Conservation (phyloP, 495 filamentous ascomycete genomes). For the Penicillium soppii region DNA sequence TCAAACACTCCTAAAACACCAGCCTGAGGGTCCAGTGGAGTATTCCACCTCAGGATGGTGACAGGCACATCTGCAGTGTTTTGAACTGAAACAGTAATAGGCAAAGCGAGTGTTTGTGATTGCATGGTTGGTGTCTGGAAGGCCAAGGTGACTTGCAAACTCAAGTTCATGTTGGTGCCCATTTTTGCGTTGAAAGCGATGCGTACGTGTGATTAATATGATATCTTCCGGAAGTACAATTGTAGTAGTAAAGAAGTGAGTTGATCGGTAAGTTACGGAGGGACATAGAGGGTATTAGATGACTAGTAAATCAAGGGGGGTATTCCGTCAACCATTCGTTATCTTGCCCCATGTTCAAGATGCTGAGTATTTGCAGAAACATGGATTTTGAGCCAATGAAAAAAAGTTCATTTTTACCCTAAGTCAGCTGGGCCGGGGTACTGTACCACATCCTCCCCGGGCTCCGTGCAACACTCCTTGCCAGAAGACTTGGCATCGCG, state of each 20-base stretch:
- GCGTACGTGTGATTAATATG: not conserved
- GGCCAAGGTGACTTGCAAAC: conserved; percentile 23
- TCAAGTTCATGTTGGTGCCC: conserved; percentile 3
- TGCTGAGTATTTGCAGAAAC: not conserved
- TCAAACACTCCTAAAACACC: conserved; percentile 46
- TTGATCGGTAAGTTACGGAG: not conserved
- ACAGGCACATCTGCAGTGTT: conserved; percentile 41
- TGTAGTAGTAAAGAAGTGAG: not conserved
- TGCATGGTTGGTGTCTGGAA: conserved; percentile 10
- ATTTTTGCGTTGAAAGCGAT: not conserved
- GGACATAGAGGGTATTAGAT: not conserved
- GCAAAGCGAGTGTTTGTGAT: conserved; percentile 13
- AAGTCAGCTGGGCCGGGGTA: conserved; percentile 1
- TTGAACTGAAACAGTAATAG: conserved; percentile 36
- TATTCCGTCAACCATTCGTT: too few relatives aligned
- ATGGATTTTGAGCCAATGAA: conserved; percentile 6
- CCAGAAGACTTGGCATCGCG: conserved; percentile 1
- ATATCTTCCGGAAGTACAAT: not conserved
- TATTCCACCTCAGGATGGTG: conserved; percentile 49
- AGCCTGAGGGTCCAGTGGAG: conserved; percentile 48
- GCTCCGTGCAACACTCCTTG: conserved; percentile 14
- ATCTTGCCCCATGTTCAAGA: too few relatives aligned
- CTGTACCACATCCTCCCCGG: not conserved
- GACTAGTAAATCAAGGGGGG: not conserved
- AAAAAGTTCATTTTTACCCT: not conserved